Evolutionary conservation across 2,329 filamentous ascomycete genomes (phyloP), one percentile per base, ranked within the genome.

Genomic region (Dothistroma septosporum): DNA sequence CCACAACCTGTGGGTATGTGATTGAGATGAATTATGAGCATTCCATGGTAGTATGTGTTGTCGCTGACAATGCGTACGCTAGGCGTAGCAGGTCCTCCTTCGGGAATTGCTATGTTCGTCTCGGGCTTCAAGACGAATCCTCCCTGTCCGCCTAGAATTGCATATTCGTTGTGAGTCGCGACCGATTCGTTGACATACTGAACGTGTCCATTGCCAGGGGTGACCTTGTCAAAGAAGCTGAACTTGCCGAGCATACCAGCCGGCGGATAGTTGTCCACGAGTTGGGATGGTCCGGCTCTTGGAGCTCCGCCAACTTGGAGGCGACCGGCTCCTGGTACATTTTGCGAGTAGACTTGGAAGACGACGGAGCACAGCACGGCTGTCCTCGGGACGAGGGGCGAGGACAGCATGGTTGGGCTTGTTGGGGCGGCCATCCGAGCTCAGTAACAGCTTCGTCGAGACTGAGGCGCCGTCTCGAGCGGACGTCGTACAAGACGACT

Each of bases 101-200:
- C 67, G 4, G 82, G 82, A 2, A 67, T 81, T 9, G 79, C 79
- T 54, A 74, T 71, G 16, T 64, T 72, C 10, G 67, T 70, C 54
- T 77, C 76, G 12, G 73, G 71, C 24, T 70, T 72, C 32, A 76
- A 68, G 32, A 69, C 64, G n/a, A 68, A 66, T n/a, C 66, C 66
- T 22, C 47, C 37, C 21, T 22, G 35, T 33, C 62, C 56, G 31
- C 62, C 64, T 1, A 61, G 64, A 2, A 66, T 61, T 11, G 58
- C 66, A 41, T 72, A 72, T 48, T 70, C 70, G 62, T 76, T 74
- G 1, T 64, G 61, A n/a, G 61, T 53, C 2, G 76, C 75, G 1
- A 76, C 72, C 0, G 69, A 59, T 50, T 71, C 67, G 64, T 77
- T 73, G 21, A 82, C 78, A 65, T 78, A 82, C 61, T 75, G 70